phyloP scores from a whole-genome alignment of 257 asterid genomes.

The Solanum microdontum region DNA sequence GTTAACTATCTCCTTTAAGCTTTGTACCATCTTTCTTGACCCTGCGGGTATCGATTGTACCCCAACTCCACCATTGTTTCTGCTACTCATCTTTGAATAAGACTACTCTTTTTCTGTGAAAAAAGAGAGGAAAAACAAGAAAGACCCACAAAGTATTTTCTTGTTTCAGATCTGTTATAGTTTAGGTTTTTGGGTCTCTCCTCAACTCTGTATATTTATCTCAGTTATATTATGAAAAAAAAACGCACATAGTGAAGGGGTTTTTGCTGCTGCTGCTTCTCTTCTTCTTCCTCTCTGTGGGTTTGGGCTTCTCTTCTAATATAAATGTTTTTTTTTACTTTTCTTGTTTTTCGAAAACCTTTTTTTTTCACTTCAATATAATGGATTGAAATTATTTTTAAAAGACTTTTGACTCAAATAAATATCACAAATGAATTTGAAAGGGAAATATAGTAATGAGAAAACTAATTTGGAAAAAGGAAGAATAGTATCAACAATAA shows the following conservation, averaged over 20 bases:
- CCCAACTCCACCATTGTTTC: constrained; percentile 5
- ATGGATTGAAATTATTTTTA: rapidly evolving
- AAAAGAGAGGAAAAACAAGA: neutral
- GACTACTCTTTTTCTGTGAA: neutral
- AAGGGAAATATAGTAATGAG: no score
- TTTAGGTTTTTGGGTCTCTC: neutral
- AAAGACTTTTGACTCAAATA: no score
- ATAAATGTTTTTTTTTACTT: neutral
- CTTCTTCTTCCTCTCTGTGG: neutral
- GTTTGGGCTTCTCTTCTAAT: neutral
- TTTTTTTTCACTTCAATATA: neutral
- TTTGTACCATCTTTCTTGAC: constrained; percentile 63
- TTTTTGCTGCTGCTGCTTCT: neutral
- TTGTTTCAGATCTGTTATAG: neutral
- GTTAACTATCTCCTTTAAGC: constrained; percentile 83
- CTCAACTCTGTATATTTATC: neutral
- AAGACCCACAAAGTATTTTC: neutral
- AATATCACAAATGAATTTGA: rapidly evolving
- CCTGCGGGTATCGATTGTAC: constrained; percentile 42
- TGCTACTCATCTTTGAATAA: neutral
- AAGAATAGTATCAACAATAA: no score
- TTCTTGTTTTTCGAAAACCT: neutral
- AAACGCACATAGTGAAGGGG: neutral
- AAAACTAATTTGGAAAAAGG: neutral
- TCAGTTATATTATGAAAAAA: neutral